Base-by-base conservation (phyloP, 108 stramenopile genomes). In the Skeletonema potamos region DNA sequence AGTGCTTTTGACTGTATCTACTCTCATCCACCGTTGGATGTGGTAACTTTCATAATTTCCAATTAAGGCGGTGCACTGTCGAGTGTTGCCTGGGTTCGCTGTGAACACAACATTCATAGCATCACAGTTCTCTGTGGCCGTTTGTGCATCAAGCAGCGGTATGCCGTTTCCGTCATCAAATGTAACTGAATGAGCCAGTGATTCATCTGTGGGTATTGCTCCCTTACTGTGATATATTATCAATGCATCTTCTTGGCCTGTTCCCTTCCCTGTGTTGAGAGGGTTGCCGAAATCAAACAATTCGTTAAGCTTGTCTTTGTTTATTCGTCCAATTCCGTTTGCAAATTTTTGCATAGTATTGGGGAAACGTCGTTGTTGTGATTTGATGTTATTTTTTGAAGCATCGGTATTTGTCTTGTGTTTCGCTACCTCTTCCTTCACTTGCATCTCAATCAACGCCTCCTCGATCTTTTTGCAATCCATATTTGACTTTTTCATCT, bases 121-220 rank as follows among this genome's bases (percentile, higher is more conserved):
- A 48, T 90, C 81, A 62, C 89, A 90, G 73, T 90, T 85, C 44
- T 82, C 83, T 5, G 86, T 90, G 7, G 89, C 89, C 1, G 75
- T 73, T 64, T 68, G 17, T 5, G 79, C 29, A 63, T 81, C 79
- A 13, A 62, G 46, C 55, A 77, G 24, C 1, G 70, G 74, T 37
- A 81, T 62, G 12, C 64, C 73, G 32, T 54, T 24, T 63, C 76
- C 80, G 55, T 73, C 77, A 51, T 77, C 56, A 56, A 76, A 70
- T 62, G 72, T 34, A 15, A 62, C 70, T 4, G 65, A 28, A 44
- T 77, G 61, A 27, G 68, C 61, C 2, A 79, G 22, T 1, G 10
- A 13, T 58, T 70, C 46, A 58, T 76, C 57, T 13, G 44, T 56
- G 11, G 82, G 73, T 34, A 79, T 29, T 20, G 77, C 33, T 24